Conservation (phyloP, 2,329 filamentous ascomycete species). For the Didymosphaeria variabile region DNA sequence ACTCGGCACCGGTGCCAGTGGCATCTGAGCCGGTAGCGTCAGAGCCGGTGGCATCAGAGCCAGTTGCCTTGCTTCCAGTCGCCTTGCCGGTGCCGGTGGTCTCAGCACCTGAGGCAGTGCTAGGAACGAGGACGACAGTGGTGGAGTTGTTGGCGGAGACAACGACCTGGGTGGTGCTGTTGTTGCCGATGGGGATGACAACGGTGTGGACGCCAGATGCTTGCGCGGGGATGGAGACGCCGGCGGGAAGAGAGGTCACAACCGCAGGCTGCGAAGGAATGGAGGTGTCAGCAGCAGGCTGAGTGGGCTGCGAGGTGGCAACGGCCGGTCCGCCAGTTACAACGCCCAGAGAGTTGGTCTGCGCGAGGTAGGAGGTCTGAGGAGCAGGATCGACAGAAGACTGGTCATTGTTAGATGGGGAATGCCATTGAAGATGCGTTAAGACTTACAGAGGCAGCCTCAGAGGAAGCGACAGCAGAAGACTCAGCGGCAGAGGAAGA, state of each 20-base stretch:
- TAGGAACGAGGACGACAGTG: conserved; percentile 33
- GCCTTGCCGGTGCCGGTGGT: conserved; percentile 16
- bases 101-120: conserved; percentile 16
- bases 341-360: conserved; percentile 48
- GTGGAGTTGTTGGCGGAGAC: conserved; percentile 49
- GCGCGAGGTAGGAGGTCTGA: conserved; percentile 38
- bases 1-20: conserved; percentile 16
- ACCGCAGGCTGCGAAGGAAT: conserved; percentile 34
- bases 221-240: conserved; percentile 48
- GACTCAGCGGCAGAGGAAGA: conserved; percentile 13
- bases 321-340: conserved; percentile 41
- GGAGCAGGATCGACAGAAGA: conserved; percentile 38
- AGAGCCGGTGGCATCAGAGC: conserved; percentile 10
- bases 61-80: conserved; percentile 1
- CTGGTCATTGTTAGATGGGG: conserved; percentile 16
- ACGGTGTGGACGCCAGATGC: conserved; percentile 47
- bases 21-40: conserved; percentile 4
- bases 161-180: conserved; percentile 40
- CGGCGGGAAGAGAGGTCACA: conserved; percentile 30
- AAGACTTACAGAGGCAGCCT: conserved; percentile 21
- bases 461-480: neutral
- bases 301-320: conserved; percentile 35
- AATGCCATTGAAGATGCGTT: conserved; percentile 9
- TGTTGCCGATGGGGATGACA: conserved; percentile 34
- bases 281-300: conserved; percentile 17